Evolutionary conservation across 441 rosid genomes (phyloP).

Genomic region (Arabidopsis lyrata): DNA sequence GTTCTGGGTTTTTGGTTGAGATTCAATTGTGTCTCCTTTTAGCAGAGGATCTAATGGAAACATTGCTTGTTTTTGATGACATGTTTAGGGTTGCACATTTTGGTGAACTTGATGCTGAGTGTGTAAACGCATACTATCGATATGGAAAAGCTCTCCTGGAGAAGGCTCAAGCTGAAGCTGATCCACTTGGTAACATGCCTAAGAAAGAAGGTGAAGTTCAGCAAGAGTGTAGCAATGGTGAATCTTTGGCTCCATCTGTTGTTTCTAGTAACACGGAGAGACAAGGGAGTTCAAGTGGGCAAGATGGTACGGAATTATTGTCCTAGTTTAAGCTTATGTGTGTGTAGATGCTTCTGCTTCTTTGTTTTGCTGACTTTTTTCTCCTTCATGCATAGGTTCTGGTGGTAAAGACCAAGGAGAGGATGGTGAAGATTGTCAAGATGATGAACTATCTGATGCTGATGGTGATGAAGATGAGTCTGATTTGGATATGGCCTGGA

Average conservation of each 20-base stretch:
- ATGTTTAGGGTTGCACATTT: constrained; percentile 64
- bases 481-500: constrained; percentile 94
- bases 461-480: constrained; percentile 93
- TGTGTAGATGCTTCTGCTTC: neutral
- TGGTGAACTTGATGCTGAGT: constrained; percentile 80
- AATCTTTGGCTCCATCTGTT: constrained; percentile 55
- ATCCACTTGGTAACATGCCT: constrained; percentile 78
- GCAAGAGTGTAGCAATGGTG: constrained; percentile 49
- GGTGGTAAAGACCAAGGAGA: constrained; percentile 58
- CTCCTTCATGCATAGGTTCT: constrained; percentile 44
- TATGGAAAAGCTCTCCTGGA: constrained; percentile 81
- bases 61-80: neutral
- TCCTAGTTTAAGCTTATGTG: neutral
- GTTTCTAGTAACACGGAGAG: constrained; percentile 56
- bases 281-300: constrained; percentile 57
- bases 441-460: constrained; percentile 39
- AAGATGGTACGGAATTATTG: constrained; percentile 49
- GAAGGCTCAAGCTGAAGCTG: constrained; percentile 92
- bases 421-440: constrained; percentile 38
- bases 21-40: neutral
- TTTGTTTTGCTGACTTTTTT: constrained; percentile 17
- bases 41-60: constrained; percentile 7
- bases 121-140: constrained; percentile 69
- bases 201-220: constrained; percentile 61
- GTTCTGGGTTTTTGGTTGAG: neutral